Evolutionary conservation across 345 rosid genomes (phyloP), one percentile per base, ranked within the genome.

Genomic region (Gynandropsis gynandra): DNA sequence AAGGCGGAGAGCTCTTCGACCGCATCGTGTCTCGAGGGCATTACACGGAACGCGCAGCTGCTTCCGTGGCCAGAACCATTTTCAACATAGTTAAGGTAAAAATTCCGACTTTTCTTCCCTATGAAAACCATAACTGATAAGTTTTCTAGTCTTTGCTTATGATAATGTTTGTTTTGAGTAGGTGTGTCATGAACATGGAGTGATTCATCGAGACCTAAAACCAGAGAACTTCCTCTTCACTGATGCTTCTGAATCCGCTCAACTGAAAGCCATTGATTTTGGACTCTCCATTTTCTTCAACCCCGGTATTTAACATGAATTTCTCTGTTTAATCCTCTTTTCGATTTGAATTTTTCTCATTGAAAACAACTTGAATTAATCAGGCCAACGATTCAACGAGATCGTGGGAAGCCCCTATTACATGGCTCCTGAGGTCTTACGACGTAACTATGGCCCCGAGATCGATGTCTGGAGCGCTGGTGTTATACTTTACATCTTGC

Each of bases 381-480:
- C 67, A 87, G 96, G 87, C 34, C 81, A 87, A 72, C 66, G 55
- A 48, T 84, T 87, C 45, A 76, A 76, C 16, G 96, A 87, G 76
- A 87, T 87, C 48, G 96, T 87, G 42, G 96, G 96, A 58, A 87
- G 96, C 63, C 96, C 96, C 56, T 87, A 87, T 58, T 87, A 87
- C 81, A 87, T 87, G 96, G 96, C 95, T 39, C 95, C 95, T 1
- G 95, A 86, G 70, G 86, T 86, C 57, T 80, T 86, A 39, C 72
- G 59, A 58, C 82, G 92, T 35, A 74, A 83, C 58, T 86, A 86
- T 43, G 95, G 95, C 45, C 92, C 84, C 46, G 92, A 86, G 62
- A 69, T 86, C 72, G 95, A 86, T 71, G 78, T 86, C 18, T 86
- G 95, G 95, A 86, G 95, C 74, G 92, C 92, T 62, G 95, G 95